A percentile compares a stretch with the other conserved stretches of the same genome.
Conservation (phyloP, 306 rosid genomes). For the Inga leiocalycina region DNA sequence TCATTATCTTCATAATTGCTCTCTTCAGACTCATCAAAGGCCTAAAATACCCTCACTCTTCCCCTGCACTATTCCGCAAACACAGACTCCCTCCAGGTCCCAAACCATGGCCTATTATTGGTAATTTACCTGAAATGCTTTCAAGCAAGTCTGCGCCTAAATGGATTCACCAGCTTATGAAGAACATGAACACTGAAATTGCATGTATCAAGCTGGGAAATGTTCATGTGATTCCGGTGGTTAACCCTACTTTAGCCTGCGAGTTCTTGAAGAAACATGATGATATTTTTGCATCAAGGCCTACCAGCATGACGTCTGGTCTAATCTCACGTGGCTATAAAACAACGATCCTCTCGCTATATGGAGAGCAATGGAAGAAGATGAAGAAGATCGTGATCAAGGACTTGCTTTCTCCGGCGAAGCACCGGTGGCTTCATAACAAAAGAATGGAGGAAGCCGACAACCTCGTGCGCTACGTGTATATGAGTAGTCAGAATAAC, state of each 20-base stretch:
- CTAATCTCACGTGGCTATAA: not conserved
- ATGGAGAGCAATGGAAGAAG: not conserved
- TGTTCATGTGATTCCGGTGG: not conserved
- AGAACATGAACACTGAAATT: not conserved
- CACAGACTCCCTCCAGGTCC: not conserved
- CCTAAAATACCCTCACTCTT: not conserved
- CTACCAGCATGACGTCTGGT: not conserved
- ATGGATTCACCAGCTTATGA: not conserved
- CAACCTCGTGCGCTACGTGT: conserved; percentile 28
- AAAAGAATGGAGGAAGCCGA: conserved; percentile 46
- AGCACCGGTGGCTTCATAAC: conserved; percentile 22
- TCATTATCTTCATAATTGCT: not conserved
- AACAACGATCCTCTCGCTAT: not conserved
- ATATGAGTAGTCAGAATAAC: not conserved
- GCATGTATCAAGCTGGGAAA: not conserved
- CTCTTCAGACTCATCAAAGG: not conserved
- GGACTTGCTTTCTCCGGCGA: not conserved
- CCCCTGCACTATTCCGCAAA: not conserved
- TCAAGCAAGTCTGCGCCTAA: not conserved
- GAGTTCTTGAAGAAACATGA: not conserved
- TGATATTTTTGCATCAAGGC: not conserved
- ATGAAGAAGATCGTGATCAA: not conserved
- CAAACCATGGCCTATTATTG: not conserved
- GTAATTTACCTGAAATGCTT: not conserved
- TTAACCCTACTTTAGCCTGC: not conserved